Evolutionary conservation across 345 rosid species (phyloP).

Genomic region (Linum trigynum): DNA sequence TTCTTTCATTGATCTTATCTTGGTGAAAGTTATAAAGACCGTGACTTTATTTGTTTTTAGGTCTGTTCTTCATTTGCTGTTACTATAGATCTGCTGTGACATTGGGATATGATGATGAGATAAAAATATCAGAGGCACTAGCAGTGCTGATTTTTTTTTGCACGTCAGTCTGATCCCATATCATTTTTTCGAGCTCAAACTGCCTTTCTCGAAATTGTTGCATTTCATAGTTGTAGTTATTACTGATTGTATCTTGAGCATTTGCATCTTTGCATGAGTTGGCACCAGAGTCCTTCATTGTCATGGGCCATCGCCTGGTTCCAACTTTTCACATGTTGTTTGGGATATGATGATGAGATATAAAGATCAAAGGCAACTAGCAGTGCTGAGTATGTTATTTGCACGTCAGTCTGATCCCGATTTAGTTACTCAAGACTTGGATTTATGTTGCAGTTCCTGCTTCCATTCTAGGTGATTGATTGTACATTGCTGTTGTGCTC

Average conservation of each 20-base stretch:
- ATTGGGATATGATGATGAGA: constrained; percentile 28
- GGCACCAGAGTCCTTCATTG: too few relatives aligned
- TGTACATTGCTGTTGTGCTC: neutral
- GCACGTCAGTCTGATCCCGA: neutral
- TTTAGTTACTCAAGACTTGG: neutral
- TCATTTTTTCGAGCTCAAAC: neutral
- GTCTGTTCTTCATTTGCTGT: neutral
- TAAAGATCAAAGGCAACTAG: neutral
- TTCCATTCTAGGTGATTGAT: neutral
- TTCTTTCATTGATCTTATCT: neutral
- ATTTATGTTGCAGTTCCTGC: neutral
- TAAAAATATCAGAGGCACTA: constrained; percentile 17
- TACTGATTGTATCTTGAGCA: neutral
- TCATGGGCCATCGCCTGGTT: too few relatives aligned
- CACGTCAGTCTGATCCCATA: constrained; percentile 50
- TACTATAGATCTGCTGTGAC: neutral
- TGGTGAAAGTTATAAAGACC: neutral
- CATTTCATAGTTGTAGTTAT: neutral
- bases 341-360: too few relatives aligned
- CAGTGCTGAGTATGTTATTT: neutral
- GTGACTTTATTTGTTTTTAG: neutral
- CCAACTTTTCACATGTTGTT: too few relatives aligned
- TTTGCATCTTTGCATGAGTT: neutral
- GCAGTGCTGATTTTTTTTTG: constrained; percentile 33
- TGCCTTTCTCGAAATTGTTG: neutral